Percentiles rank a stretch among this genome's conserved stretches.
phyloP scores from a whole-genome alignment of 768 basidiomycete genomes.

The Rhodotorula sphaerocarpa region DNA sequence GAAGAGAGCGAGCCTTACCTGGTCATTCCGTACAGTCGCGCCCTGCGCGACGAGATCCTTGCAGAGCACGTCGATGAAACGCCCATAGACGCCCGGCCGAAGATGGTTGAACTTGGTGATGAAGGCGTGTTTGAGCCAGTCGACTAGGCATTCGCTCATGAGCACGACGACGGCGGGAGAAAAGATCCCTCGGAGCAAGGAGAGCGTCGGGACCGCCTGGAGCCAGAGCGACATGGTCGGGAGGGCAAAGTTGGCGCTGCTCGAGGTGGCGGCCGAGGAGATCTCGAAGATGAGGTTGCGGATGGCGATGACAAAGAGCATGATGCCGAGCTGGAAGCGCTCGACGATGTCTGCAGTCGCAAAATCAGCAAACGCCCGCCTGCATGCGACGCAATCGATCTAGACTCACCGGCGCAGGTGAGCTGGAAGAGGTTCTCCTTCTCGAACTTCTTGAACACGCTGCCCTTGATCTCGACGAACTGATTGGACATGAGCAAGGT shows the following conservation, averaged over 20 bases:
- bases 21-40: too few relatives aligned
- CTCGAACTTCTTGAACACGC: conserved; percentile 98
- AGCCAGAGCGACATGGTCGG: conserved; percentile 45
- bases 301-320: conserved; percentile 83
- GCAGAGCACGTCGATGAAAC: conserved; percentile 90
- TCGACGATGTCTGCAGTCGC: conserved; percentile 76
- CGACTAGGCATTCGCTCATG: conserved; percentile 83
- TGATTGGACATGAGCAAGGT: conserved; percentile 94
- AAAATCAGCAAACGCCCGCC: not conserved
- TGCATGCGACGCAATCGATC: not conserved
- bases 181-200: conserved; percentile 60
- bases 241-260: conserved; percentile 34
- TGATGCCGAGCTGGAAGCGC: conserved; percentile 80
- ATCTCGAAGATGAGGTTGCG: conserved; percentile 64
- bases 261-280: too few relatives aligned
- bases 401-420: conserved; percentile 73
- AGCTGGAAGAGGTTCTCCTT: conserved; percentile 98
- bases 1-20: not conserved
- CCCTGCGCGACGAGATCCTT: conserved; percentile 68
- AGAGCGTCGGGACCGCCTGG: conserved; percentile 36
- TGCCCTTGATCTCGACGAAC: conserved; percentile 98
- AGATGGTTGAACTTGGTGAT: conserved; percentile 99
- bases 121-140: conserved; percentile 99
- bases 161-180: conserved; percentile 88
- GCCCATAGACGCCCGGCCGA: conserved; percentile 83